Evolutionary conservation across 306 rosid genomes (phyloP).

Genomic region (Glycine soja): DNA sequence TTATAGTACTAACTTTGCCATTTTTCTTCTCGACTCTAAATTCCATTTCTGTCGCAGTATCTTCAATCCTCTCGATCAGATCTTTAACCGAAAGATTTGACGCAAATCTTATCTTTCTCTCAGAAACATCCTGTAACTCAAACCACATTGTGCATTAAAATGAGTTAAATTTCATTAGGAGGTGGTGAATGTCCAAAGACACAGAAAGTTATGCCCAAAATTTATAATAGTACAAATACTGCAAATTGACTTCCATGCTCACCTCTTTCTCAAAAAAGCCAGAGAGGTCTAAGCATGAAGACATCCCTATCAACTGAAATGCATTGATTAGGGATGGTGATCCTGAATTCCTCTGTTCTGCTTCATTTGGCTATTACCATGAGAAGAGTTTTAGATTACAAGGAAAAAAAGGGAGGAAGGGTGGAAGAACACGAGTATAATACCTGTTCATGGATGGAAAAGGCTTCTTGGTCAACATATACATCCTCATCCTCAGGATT

Average conservation of each 20-base stretch:
- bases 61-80: slow-evolving; percentile 75
- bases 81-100: slow-evolving; percentile 77
- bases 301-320: slow-evolving; percentile 95
- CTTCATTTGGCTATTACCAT: slow-evolving; percentile 62
- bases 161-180: slow-evolving; percentile 5
- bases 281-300: slow-evolving; percentile 89
- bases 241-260: slow-evolving; percentile 30
- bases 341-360: slow-evolving; percentile 53
- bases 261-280: slow-evolving; percentile 98
- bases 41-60: slow-evolving; percentile 74
- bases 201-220: slow-evolving; percentile 2
- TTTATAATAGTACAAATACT: not conserved
- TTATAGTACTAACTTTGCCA: slow-evolving; percentile 65
- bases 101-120: slow-evolving; percentile 94
- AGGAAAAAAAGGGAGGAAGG: not conserved
- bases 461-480: slow-evolving; percentile 49
- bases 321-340: slow-evolving; percentile 79
- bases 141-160: slow-evolving; percentile 19
- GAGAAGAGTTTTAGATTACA: slow-evolving; percentile 33
- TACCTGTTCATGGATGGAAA: slow-evolving; percentile 57
- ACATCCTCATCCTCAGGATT: slow-evolving; percentile 66
- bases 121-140: slow-evolving; percentile 71
- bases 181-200: not conserved
- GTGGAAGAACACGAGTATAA: slow-evolving; percentile 41
- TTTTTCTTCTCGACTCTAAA: slow-evolving; percentile 80